phyloP scores from a whole-genome alignment of 225 moss, liverwort and hornwort species.

The Marchantia polymorpha region DNA sequence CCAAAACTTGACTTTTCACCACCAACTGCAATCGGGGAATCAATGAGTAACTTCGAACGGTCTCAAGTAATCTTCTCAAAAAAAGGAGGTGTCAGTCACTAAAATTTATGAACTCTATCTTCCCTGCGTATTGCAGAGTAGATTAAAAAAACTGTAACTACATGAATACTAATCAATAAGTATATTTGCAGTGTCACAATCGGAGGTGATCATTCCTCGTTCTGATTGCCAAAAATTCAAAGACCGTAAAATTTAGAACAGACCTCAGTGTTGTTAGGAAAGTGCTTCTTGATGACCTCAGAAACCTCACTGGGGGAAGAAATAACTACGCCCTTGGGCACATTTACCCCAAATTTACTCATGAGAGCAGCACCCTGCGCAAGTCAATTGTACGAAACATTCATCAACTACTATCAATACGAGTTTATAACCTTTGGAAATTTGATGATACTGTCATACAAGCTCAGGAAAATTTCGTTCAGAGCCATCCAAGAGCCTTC shows the following conservation, averaged over 20 bases:
- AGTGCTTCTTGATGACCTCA: conserved; percentile 51
- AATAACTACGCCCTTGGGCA: conserved; percentile 81
- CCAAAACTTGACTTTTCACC: conserved; percentile 94
- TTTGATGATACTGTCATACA: too few species aligned
- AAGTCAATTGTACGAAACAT: background rate
- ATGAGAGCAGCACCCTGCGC: conserved; percentile 62
- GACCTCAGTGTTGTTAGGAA: conserved; percentile 65
- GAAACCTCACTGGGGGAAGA: conserved; percentile 58
- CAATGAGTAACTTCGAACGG: background rate
- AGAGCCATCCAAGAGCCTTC: background rate
- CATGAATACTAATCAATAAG: too few species aligned
- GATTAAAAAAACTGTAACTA: too few species aligned
- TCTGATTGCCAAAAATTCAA: background rate
- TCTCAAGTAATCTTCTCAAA: background rate
- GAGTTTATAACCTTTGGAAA: too few species aligned
- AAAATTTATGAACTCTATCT: background rate
- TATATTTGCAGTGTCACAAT: background rate
- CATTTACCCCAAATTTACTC: conserved; percentile 90
- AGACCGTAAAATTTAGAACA: background rate
- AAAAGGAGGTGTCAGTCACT: background rate
- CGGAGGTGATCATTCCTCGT: background rate
- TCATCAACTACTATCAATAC: background rate
- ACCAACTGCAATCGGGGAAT: conserved; percentile 52
- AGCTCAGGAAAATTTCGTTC: too few species aligned
- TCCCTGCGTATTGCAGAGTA: too few species aligned